These are phyloP conservation scores for Peterozyma xylosa DNA, from an alignment of 805 yeast species.

Conservation along the genomic window DNA sequence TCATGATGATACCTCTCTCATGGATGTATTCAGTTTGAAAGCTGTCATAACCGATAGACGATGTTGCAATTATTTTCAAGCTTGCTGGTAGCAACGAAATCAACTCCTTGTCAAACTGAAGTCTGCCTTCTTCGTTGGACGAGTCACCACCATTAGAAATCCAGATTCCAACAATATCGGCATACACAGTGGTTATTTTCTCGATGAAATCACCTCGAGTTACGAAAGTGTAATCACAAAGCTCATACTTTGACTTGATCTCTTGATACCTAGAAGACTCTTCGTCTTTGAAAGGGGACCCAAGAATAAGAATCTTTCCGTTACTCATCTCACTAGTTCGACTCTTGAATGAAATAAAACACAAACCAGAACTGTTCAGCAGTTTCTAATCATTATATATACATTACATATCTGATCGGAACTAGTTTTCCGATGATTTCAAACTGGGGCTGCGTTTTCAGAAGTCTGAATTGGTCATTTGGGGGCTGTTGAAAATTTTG, in stretches of 20 bases:
- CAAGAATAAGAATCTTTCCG: constrained; percentile 33
- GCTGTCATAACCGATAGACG: constrained; percentile 47
- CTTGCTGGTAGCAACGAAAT: constrained; percentile 31
- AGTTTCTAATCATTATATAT: too few relatives aligned
- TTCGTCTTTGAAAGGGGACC: constrained; percentile 23
- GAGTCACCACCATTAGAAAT: constrained; percentile 55
- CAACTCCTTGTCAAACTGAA: constrained; percentile 35
- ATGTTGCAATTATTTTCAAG: constrained; percentile 40
- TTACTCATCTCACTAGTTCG: constrained; percentile 13
- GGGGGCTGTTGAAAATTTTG: too few relatives aligned
- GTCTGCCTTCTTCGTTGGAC: constrained; percentile 31
- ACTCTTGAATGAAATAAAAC: too few relatives aligned
- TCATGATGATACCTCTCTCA: constrained; percentile 25
- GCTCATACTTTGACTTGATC: constrained; percentile 28
- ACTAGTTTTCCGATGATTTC: too few relatives aligned
- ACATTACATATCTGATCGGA: too few relatives aligned
- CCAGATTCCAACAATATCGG: constrained; percentile 42
- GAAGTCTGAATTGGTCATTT: too few relatives aligned
- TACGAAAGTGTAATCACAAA: constrained; percentile 23
- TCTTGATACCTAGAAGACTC: constrained; percentile 24
- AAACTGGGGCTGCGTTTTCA: too few relatives aligned
- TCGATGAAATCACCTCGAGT: constrained; percentile 26
- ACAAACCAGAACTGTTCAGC: too few relatives aligned
- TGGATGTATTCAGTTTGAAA: constrained; percentile 29
- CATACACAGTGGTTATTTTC: constrained; percentile 27